Base-by-base conservation (phyloP, 768 basidiomycete genomes). In the Tricholoma hemisulphureum region DNA sequence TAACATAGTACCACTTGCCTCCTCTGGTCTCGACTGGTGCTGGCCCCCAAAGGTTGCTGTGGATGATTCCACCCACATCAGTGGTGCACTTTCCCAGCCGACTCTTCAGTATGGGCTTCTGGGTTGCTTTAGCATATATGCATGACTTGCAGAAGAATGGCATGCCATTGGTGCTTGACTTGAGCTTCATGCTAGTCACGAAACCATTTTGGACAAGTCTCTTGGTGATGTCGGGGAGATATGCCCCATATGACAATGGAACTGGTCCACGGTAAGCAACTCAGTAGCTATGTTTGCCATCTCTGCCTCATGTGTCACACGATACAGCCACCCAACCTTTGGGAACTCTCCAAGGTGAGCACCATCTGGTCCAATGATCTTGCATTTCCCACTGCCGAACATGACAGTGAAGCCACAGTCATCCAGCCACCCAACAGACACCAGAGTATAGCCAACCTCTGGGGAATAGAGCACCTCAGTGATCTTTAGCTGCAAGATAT, bases 361-460 rank as follows among this genome's bases (percentile, higher is more conserved):
- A 7, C 34, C 13, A 14, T 35, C 34, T 8, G 34, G 34, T 35
- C 34, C 34, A 8, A 14, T 35, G 6, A 35, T 8, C 7, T 3
- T 35, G 34, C 34, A 35, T 14, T 8, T 35, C 34, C 34, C 6
- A 14, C 34, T 13, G 14, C 34, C n/a, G n/a, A n/a, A n/a, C n/a
- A n/a, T n/a, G n/a, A n/a, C n/a, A n/a, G n/a, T n/a, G n/a, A n/a
- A n/a, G n/a, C n/a, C n/a, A n/a, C n/a, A n/a, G n/a, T n/a, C n/a
- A n/a, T n/a, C n/a, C n/a, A n/a, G n/a, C n/a, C n/a, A n/a, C n/a
- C n/a, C n/a, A n/a, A n/a, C n/a, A n/a, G n/a, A n/a, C n/a, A n/a
- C n/a, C 34, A 78, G 67, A 10, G 72, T 77, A 54, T 73, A 75
- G 2, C 72, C 69, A 8, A 76, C 67, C 26, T 74, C 70, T 71